These are phyloP conservation scores for Auricularia sp. DNA, from an alignment of 768 basidiomycete species.

Conservation along the genomic window DNA sequence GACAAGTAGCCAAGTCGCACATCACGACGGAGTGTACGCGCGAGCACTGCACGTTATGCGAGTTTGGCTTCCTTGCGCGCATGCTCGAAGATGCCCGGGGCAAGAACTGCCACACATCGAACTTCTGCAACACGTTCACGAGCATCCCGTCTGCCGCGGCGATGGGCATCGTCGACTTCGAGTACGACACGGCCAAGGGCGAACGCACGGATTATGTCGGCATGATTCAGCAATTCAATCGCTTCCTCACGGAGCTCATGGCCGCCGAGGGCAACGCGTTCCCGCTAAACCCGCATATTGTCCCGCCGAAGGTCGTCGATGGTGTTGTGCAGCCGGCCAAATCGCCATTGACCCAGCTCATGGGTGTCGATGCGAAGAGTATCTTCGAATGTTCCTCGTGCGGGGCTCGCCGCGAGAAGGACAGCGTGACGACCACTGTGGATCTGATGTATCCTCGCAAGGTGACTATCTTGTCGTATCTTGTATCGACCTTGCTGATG, in stretches of 20 bases:
- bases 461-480: conserved; percentile 27
- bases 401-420: conserved; percentile 59
- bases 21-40: conserved; percentile 78
- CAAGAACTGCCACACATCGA: conserved; percentile 91
- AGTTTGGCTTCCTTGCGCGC: conserved; percentile 84
- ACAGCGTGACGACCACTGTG: conserved; percentile 69
- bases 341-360: conserved; percentile 75
- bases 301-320: conserved; percentile 23
- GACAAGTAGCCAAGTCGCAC: conserved; percentile 80
- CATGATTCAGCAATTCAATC: conserved; percentile 90
- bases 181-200: conserved; percentile 40
- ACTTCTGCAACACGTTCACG: conserved; percentile 91
- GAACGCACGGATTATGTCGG: conserved; percentile 51
- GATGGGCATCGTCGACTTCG: conserved; percentile 84
- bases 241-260: conserved; percentile 83
- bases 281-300: conserved; percentile 46
- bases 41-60: conserved; percentile 91
- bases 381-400: conserved; percentile 68
- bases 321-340: conserved; percentile 28
- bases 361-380: conserved; percentile 72
- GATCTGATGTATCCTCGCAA: conserved; percentile 83
- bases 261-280: conserved; percentile 56
- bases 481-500: not conserved
- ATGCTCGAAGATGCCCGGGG: conserved; percentile 96
- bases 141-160: conserved; percentile 39